Evolutionary conservation across 768 basidiomycete genomes (phyloP), one percentile per base, ranked within the genome.

Genomic region (Suillus ampliporus): DNA sequence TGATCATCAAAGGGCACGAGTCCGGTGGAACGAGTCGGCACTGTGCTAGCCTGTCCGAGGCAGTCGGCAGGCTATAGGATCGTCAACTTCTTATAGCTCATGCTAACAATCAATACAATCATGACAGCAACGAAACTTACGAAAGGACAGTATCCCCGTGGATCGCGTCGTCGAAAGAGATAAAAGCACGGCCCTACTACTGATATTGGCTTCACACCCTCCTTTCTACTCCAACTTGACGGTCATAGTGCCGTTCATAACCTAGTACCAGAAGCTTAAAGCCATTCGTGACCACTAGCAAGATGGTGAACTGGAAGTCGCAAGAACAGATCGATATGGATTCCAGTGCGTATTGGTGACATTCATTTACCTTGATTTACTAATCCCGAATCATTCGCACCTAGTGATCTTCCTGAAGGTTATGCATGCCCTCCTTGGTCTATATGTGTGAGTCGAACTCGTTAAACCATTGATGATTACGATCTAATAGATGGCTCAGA

Each of bases 261-360:
- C 19, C 19, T 23, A n/a, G n/a, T n/a, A 54, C n/a, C 34, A 53
- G 13, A 53, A 53, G 8, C 35, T 37, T 15, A 1, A 37, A 38
- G 37, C 21, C 9, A 21, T 54, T 23, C 34, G 13, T 9, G 21
- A 54, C 21, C n/a, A 58, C 47, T 15, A 14, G 35, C 65, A 67
- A 61, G 41, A 83, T 82, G 82, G 72, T 72, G 58, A 62, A 79
- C 61, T 83, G 82, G 81, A 65, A 75, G 50, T 82, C 82, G 13
- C 67, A 73, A 40, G 61, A 68, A 11, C 74, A 80, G 67, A 65
- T 82, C 53, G 74, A 70, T 26, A 71, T 64, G 21, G 80, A 82
- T 63, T 64, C 71, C 11, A 64, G 80, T 81, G 52, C 48, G 80
- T 65, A 10, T n/a, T 17, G n/a, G 23, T 38, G 19, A 34, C 28